These are phyloP conservation scores for Ceratocystis ficicola DNA, from an alignment of 2,329 filamentous ascomycete genomes.

Conservation along the genomic window DNA sequence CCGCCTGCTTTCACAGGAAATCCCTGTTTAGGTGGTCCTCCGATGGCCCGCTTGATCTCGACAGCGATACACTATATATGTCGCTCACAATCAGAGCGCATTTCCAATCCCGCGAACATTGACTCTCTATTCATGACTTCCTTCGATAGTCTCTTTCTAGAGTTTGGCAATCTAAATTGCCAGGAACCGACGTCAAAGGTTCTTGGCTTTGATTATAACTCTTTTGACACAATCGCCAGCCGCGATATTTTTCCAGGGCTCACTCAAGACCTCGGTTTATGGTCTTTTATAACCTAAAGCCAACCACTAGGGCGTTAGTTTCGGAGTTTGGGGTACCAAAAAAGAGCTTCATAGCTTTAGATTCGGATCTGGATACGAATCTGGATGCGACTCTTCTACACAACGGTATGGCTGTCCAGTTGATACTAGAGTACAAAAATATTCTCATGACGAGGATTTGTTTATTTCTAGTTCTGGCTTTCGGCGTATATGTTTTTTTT, in stretches of 20 bases:
- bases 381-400: too few relatives aligned
- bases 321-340: too few relatives aligned
- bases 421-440: too few relatives aligned
- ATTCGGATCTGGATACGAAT: too few relatives aligned
- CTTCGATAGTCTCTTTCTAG: not conserved
- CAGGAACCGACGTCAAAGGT: not conserved
- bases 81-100: not conserved
- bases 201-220: not conserved
- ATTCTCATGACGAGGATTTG: not conserved
- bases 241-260: too few relatives aligned
- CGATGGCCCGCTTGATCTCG: not conserved
- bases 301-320: too few relatives aligned
- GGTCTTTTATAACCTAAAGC: too few relatives aligned
- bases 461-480: not conserved
- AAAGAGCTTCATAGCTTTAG: too few relatives aligned
- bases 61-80: not conserved
- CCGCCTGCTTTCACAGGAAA: not conserved
- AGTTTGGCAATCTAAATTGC: not conserved
- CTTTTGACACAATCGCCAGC: not conserved
- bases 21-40: not conserved
- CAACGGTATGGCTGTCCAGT: too few relatives aligned
- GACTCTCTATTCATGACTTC: too few relatives aligned
- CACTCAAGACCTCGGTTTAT: too few relatives aligned
- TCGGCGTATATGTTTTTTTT: not conserved
- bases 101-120: not conserved